Evolutionary conservation across 2,329 filamentous ascomycete species (phyloP).

Genomic region (Helotiales sp.): DNA sequence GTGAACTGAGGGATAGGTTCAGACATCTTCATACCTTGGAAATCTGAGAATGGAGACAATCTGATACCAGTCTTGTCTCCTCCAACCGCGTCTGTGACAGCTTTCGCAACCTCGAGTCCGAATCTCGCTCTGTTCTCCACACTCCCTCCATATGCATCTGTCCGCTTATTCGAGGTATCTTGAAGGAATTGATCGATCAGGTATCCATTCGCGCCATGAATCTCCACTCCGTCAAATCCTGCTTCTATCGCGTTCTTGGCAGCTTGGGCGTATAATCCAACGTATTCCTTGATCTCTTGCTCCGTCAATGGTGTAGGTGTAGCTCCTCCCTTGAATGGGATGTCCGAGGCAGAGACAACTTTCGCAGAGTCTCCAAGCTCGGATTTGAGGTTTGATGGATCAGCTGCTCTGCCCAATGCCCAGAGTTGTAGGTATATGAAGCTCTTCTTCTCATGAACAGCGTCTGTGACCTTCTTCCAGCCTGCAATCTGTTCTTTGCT

Average conservation of each 20-base stretch:
- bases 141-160: conserved; percentile 52
- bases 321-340: conserved; percentile 24
- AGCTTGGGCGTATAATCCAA: conserved; percentile 37
- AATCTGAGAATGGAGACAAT: conserved; percentile 59
- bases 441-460: conserved; percentile 58
- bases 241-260: conserved; percentile 50
- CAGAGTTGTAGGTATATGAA: conserved; percentile 62
- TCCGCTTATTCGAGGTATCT: conserved; percentile 51
- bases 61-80: conserved; percentile 55
- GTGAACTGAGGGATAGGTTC: conserved; percentile 64
- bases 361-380: conserved; percentile 25
- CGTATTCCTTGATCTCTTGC: conserved; percentile 35
- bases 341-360: conserved; percentile 25
- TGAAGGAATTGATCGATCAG: conserved; percentile 36
- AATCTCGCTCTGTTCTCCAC: conserved; percentile 53
- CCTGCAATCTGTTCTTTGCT: conserved; percentile 50
- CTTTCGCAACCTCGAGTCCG: conserved; percentile 52
- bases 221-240: conserved; percentile 55
- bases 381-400: conserved; percentile 16
- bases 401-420: conserved; percentile 52
- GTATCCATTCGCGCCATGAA: conserved; percentile 37
- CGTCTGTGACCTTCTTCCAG: conserved; percentile 59
- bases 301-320: conserved; percentile 39
- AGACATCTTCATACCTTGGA: conserved; percentile 63
- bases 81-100: conserved; percentile 51